Evolutionary conservation across 352 stramenopile genomes (phyloP).

Genomic region (Phytophthora pseudosyringae): DNA sequence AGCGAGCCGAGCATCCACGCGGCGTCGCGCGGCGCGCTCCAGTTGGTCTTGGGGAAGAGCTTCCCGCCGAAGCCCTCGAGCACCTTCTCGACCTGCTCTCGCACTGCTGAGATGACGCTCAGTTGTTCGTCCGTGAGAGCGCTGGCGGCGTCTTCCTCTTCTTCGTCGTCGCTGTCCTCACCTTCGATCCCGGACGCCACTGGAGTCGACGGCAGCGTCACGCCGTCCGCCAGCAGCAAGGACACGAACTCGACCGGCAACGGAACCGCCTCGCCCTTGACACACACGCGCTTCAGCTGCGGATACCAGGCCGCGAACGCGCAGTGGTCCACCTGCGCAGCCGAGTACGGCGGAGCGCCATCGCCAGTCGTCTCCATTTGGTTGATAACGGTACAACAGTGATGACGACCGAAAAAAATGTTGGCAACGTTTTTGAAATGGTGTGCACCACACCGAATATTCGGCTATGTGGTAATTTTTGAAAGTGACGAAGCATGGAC

Average conservation of each 20-base stretch:
- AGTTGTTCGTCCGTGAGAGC: slow-evolving; percentile 32
- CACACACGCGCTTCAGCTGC: slow-evolving; percentile 56
- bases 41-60: slow-evolving; percentile 94
- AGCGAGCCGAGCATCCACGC: slow-evolving; percentile 92
- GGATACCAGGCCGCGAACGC: slow-evolving; percentile 79
- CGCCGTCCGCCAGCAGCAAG: slow-evolving; percentile 72
- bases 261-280: slow-evolving; percentile 67
- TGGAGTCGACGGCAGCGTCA: slow-evolving; percentile 51
- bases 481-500: slow-evolving; percentile 14
- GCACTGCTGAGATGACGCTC: slow-evolving; percentile 45
- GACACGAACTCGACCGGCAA: slow-evolving; percentile 63
- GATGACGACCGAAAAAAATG: slow-evolving; percentile 1
- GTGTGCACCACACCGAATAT: neutral
- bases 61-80: slow-evolving; percentile 71
- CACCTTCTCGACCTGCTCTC: slow-evolving; percentile 66
- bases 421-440: neutral
- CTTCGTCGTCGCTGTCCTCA: slow-evolving; percentile 24
- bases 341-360: slow-evolving; percentile 54
- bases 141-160: slow-evolving; percentile 30
- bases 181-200: slow-evolving; percentile 29
- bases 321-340: slow-evolving; percentile 82
- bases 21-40: slow-evolving; percentile 93
- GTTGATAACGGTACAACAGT: neutral
- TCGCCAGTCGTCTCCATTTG: slow-evolving; percentile 11
- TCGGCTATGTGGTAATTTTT: slow-evolving; percentile 8